These are phyloP conservation scores for Myrica gale DNA, from an alignment of 306 rosid species.

Conservation along the genomic window DNA sequence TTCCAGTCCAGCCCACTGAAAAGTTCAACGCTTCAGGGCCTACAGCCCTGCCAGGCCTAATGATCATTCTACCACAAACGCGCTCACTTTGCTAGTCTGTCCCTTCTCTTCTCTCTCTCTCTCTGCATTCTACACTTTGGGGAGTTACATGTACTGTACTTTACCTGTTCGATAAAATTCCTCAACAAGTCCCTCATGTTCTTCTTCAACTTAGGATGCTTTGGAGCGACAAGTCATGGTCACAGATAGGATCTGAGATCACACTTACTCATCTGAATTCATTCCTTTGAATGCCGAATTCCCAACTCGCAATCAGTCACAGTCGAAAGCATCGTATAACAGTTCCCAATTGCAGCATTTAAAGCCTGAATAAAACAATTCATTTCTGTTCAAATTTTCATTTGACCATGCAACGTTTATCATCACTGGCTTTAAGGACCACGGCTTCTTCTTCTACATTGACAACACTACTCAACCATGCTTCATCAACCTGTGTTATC, in stretches of 20 bases:
- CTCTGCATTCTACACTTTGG: no score
- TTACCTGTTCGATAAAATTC: constrained; percentile 20
- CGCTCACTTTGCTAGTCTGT: neutral
- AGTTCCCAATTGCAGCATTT: neutral
- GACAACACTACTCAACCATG: constrained; percentile 16
- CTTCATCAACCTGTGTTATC: constrained; percentile 10
- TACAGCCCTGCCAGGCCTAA: neutral
- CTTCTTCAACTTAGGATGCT: neutral
- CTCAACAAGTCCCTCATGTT: neutral
- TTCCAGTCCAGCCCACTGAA: neutral
- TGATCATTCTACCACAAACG: neutral
- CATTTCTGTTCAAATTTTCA: neutral
- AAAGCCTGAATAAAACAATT: neutral
- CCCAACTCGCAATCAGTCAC: neutral
- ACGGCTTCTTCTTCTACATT: constrained; percentile 20
- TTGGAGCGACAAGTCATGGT: neutral
- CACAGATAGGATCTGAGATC: neutral
- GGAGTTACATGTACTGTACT: neutral
- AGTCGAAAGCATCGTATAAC: neutral
- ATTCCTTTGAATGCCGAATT: neutral
- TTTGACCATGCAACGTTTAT: constrained; percentile 45
- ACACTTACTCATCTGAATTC: neutral
- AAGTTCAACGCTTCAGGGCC: neutral
- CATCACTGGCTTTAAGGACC: constrained; percentile 35
- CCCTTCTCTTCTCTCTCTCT: neutral